Evolutionary conservation across 1,284 basidiomycete genomes (phyloP).

Genomic region (Apiotrichum domesticum): DNA sequence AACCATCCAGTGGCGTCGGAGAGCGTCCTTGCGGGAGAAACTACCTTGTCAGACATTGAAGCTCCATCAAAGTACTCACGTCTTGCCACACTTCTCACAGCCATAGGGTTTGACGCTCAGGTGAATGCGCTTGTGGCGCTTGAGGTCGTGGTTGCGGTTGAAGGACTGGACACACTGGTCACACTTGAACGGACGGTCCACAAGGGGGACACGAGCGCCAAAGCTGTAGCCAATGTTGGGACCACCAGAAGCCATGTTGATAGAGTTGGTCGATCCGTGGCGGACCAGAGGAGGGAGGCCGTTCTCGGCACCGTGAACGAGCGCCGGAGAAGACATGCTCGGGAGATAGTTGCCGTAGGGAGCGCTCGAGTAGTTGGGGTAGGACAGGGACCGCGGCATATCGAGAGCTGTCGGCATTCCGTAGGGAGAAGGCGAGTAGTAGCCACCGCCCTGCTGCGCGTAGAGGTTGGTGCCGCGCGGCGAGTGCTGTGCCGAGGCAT

Average conservation of each 20-base stretch:
- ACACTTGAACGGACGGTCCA: slow-evolving; percentile 47
- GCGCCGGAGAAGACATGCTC: slow-evolving; percentile 13
- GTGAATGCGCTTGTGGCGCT: slow-evolving; percentile 49
- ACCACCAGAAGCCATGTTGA: slow-evolving; percentile 14
- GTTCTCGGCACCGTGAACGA: slow-evolving; percentile 11
- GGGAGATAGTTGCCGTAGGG: slow-evolving; percentile 23
- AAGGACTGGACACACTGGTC: slow-evolving; percentile 48
- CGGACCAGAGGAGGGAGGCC: slow-evolving; percentile 23
- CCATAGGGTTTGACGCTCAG: slow-evolving; percentile 48
- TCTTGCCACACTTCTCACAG: slow-evolving; percentile 48
- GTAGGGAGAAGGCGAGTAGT: slow-evolving; percentile 21
- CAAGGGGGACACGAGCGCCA: slow-evolving; percentile 30
- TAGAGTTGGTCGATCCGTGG: slow-evolving; percentile 27
- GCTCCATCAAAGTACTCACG: slow-evolving; percentile 22
- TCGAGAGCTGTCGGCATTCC: slow-evolving; percentile 24
- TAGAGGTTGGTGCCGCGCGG: slow-evolving; percentile 11
- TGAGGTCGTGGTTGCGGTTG: slow-evolving; percentile 50
- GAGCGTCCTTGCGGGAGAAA: slow-evolving; percentile 49
- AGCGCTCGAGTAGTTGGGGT: slow-evolving; percentile 27
- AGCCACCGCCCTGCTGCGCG: slow-evolving; percentile 6
- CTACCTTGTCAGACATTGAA: slow-evolving; percentile 14
- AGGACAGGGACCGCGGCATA: slow-evolving; percentile 42
- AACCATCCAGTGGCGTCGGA: slow-evolving; percentile 49
- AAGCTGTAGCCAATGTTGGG: slow-evolving; percentile 29
- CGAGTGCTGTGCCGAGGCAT: slow-evolving; percentile 11